phyloP scores from a whole-genome alignment of 176 grass and related monocot species.

The Tillandsia fasciculata region DNA sequence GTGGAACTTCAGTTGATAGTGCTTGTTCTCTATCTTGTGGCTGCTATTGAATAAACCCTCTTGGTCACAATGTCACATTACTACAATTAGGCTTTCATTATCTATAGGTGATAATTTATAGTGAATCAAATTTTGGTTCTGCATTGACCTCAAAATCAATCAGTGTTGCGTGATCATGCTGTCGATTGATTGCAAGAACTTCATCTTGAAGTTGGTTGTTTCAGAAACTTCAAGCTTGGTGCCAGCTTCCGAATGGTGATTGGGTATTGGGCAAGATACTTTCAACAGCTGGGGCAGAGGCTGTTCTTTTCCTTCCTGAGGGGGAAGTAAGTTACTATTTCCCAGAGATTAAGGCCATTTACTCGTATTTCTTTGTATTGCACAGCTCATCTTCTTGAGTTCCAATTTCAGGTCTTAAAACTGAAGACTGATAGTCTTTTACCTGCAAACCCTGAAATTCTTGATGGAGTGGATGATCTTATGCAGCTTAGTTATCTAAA shows the following conservation, averaged over 20 bases:
- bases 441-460: slow-evolving; percentile 96
- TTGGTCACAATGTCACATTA: background rate
- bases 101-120: background rate
- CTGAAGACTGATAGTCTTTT: slow-evolving; percentile 70
- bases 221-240: slow-evolving; percentile 86
- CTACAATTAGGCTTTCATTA: background rate
- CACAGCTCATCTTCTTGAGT: slow-evolving; percentile 7
- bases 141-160: background rate
- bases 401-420: slow-evolving; percentile 57
- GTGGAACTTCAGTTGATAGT: background rate
- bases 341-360: slow-evolving; percentile 7
- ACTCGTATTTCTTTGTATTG: slow-evolving; percentile 4
- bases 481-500: slow-evolving; percentile 99
- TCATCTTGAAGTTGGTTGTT: slow-evolving; percentile 21
- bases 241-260: slow-evolving; percentile 58
- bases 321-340: slow-evolving; percentile 57
- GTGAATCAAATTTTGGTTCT: background rate
- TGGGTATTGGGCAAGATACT: slow-evolving; percentile 79
- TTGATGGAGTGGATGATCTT: slow-evolving; percentile 89
- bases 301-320: slow-evolving; percentile 56
- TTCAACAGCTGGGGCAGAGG: slow-evolving; percentile 61
- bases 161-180: background rate
- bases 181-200: background rate
- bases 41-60: background rate
- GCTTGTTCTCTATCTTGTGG: background rate